Percentiles rank a stretch among this genome's conserved stretches.
Conservation (phyloP, 108 stramenopile species). For the Fragilaria crotonensis region DNA sequence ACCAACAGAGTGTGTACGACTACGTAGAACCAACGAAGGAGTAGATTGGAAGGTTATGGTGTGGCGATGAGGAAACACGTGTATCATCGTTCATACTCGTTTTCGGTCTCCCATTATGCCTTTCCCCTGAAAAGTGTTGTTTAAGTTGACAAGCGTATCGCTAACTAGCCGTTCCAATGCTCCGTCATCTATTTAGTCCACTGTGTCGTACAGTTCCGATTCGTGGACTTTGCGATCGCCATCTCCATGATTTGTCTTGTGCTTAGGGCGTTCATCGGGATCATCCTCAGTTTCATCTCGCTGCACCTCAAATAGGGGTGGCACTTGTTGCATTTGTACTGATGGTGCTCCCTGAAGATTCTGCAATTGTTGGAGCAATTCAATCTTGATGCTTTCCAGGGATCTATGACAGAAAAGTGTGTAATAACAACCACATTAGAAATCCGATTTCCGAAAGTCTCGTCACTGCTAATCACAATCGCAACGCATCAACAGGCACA, state of each 20-base stretch:
- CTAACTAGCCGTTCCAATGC: too few species aligned
- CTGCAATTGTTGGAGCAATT: slow-evolving; percentile 73
- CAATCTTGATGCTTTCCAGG: slow-evolving; percentile 54
- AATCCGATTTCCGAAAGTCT: too few species aligned
- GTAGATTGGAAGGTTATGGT: too few species aligned
- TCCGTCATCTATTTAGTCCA: slow-evolving; percentile 41
- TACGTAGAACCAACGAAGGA: too few species aligned
- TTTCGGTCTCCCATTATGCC: too few species aligned
- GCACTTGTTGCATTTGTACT: slow-evolving; percentile 90
- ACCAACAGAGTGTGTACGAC: slow-evolving; percentile 9
- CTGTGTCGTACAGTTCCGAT: slow-evolving; percentile 48
- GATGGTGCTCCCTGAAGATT: slow-evolving; percentile 84
- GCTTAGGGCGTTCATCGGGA: slow-evolving; percentile 18
- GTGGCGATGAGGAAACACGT: too few species aligned
- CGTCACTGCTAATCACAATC: too few species aligned
- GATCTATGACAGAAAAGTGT: slow-evolving; percentile 7
- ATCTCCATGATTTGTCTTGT: slow-evolving; percentile 9
- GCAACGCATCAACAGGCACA: background rate
- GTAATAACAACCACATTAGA: too few species aligned
- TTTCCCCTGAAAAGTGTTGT: too few species aligned
- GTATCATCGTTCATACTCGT: too few species aligned
- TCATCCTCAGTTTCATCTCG: slow-evolving; percentile 32
- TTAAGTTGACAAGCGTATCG: too few species aligned
- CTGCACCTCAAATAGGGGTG: slow-evolving; percentile 62
- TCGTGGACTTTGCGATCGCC: slow-evolving; percentile 35